Percentiles rank a stretch among this genome's conserved stretches.
Conservation (phyloP, 768 basidiomycete genomes). For the Mycena chlorophos region DNA sequence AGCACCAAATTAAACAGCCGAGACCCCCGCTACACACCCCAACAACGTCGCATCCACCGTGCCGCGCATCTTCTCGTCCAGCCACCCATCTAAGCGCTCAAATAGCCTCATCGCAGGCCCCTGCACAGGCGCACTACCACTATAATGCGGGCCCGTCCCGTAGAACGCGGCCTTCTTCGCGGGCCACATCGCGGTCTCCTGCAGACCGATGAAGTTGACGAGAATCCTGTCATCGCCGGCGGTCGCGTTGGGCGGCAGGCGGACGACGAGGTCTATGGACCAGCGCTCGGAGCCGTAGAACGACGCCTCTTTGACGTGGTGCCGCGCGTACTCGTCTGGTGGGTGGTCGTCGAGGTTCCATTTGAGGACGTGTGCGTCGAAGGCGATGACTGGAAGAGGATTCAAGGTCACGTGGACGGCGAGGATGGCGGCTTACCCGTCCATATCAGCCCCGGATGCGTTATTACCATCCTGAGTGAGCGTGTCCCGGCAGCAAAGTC, state of each 20-base stretch:
- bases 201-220: constrained; percentile 80
- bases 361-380: constrained; percentile 83
- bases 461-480: constrained; percentile 64
- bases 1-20: constrained; percentile 33
- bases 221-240: constrained; percentile 38
- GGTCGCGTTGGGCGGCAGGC: constrained; percentile 42
- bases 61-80: constrained; percentile 61
- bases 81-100: constrained; percentile 71
- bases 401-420: not conserved
- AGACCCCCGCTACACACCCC: constrained; percentile 69
- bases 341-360: constrained; percentile 86
- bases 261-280: constrained; percentile 70
- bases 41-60: constrained; percentile 68
- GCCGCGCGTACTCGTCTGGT: constrained; percentile 70
- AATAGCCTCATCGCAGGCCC: constrained; percentile 73
- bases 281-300: constrained; percentile 78
- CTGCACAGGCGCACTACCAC: constrained; percentile 27
- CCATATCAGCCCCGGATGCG: constrained; percentile 86
- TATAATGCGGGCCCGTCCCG: constrained; percentile 32
- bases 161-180: constrained; percentile 49
- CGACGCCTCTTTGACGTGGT: constrained; percentile 91
- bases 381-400: constrained; percentile 65
- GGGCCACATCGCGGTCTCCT: constrained; percentile 86
- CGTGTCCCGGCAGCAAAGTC: constrained; percentile 64
- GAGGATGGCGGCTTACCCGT: constrained; percentile 50